Conservation (phyloP, 1,284 basidiomycete species). For the Sporisorium exsertum region DNA sequence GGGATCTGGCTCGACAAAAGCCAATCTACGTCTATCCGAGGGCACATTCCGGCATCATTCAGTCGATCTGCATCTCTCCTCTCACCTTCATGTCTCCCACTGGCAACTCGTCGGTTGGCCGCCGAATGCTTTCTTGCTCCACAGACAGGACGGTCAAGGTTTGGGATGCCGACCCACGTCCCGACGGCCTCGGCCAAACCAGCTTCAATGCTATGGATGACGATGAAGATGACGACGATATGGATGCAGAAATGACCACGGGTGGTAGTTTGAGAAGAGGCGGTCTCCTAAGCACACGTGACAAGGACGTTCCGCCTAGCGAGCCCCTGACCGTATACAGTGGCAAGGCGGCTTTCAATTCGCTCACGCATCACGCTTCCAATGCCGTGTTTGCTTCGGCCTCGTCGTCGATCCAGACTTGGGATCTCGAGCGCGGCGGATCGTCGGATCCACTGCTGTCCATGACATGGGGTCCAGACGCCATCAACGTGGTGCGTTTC, state of each 20-base stretch:
- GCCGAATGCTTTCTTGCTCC: constrained; percentile 87
- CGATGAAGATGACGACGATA: constrained; percentile 67
- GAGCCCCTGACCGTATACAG: constrained; percentile 65
- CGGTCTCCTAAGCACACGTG: constrained; percentile 58
- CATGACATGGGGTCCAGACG: constrained; percentile 76
- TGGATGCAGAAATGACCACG: constrained; percentile 51
- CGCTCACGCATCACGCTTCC: constrained; percentile 90
- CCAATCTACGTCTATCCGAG: constrained; percentile 79
- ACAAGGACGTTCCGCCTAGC: constrained; percentile 47
- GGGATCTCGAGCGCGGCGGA: constrained; percentile 88
- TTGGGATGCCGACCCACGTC: constrained; percentile 76
- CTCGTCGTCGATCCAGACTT: constrained; percentile 91
- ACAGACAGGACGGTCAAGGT: constrained; percentile 91
- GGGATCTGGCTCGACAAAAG: constrained; percentile 81
- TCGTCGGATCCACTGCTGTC: constrained; percentile 74
- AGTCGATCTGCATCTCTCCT: constrained; percentile 80
- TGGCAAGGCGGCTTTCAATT: constrained; percentile 73
- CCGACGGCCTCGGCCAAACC: constrained; percentile 68
- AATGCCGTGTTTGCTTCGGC: constrained; percentile 92
- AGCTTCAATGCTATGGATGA: constrained; percentile 53
- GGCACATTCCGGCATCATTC: constrained; percentile 91
- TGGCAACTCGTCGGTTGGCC: constrained; percentile 61
- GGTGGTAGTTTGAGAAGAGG: constrained; percentile 53
- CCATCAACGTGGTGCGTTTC: constrained; percentile 87
- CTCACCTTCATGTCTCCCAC: constrained; percentile 69